A percentile compares a stretch with the other conserved stretches of the same genome.
These are phyloP conservation scores for Stenogyne calaminthoides DNA, from an alignment of 305 asterid species.

Conservation along the genomic window DNA sequence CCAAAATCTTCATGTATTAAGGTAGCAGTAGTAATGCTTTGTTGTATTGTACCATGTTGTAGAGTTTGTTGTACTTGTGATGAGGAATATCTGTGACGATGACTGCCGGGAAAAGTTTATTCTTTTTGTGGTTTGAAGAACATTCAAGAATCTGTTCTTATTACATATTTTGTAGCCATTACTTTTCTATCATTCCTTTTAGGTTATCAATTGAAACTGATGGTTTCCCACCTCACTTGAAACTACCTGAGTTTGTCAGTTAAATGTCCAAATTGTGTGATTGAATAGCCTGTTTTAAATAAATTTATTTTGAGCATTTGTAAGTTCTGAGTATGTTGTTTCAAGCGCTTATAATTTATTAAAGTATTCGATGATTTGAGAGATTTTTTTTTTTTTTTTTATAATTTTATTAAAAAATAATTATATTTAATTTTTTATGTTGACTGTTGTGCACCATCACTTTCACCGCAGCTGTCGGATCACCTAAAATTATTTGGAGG, in stretches of 20 bases:
- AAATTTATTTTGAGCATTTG: no score
- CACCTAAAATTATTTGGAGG: no score
- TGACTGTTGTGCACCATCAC: no score
- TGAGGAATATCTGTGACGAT: slow-evolving; percentile 13
- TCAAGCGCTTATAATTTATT: no score
- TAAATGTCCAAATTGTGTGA: background rate
- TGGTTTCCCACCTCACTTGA: background rate
- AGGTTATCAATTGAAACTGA: background rate
- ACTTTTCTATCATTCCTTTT: slow-evolving; percentile 4
- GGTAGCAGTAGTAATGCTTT: slow-evolving; percentile 29
- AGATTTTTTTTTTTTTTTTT: no score
- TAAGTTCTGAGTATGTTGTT: no score
- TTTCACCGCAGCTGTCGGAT: no score
- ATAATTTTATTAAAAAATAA: no score
- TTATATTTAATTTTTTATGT: no score
- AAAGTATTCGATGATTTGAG: no score
- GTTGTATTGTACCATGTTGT: background rate
- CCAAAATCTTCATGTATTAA: slow-evolving; percentile 73
- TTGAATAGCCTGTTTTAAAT: no score
- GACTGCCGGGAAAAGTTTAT: background rate
- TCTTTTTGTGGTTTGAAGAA: slow-evolving; percentile 7
- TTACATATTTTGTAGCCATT: background rate
- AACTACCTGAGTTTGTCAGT: background rate
- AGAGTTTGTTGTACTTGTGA: slow-evolving; percentile 26
- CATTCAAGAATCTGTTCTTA: background rate